Evolutionary conservation across 257 asterid genomes (phyloP).

Genomic region (Coffea eugenioides): DNA sequence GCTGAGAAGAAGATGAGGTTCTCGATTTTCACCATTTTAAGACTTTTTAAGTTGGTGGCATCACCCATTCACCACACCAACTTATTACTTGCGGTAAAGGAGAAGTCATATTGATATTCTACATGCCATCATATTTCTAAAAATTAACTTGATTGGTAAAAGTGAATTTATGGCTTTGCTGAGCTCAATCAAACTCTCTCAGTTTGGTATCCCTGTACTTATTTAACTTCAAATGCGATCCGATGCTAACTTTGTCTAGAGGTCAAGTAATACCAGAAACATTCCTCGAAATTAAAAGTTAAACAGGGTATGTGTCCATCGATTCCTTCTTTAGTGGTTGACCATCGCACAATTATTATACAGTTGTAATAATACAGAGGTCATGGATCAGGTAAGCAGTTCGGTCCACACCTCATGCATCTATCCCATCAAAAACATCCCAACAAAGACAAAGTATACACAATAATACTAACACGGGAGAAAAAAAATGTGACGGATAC

Average conservation of each 20-base stretch:
- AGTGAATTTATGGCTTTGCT: not conserved
- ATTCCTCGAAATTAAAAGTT: not conserved
- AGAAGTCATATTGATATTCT: not conserved
- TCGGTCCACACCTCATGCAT: constrained; percentile 37
- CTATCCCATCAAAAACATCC: constrained; percentile 11
- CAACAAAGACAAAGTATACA: constrained; percentile 28
- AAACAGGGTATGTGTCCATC: not conserved
- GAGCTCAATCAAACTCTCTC: not conserved
- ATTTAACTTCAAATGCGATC: not conserved
- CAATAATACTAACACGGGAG: not conserved
- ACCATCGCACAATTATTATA: constrained; percentile 32
- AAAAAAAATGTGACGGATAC: not conserved
- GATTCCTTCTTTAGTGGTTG: constrained; percentile 55
- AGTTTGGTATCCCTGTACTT: too few relatives aligned
- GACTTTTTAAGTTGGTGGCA: not conserved
- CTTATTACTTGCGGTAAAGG: not conserved
- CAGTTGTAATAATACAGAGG: constrained; percentile 9
- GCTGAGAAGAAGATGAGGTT: not conserved
- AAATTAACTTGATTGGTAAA: not conserved
- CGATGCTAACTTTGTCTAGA: not conserved
- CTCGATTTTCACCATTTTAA: not conserved
- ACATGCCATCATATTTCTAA: not conserved
- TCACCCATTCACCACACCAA: not conserved
- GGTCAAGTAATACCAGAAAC: not conserved
- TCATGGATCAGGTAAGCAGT: constrained; percentile 55